Base-by-base conservation (phyloP, 768 basidiomycete genomes). In the Macrolepiota albuminosa region DNA sequence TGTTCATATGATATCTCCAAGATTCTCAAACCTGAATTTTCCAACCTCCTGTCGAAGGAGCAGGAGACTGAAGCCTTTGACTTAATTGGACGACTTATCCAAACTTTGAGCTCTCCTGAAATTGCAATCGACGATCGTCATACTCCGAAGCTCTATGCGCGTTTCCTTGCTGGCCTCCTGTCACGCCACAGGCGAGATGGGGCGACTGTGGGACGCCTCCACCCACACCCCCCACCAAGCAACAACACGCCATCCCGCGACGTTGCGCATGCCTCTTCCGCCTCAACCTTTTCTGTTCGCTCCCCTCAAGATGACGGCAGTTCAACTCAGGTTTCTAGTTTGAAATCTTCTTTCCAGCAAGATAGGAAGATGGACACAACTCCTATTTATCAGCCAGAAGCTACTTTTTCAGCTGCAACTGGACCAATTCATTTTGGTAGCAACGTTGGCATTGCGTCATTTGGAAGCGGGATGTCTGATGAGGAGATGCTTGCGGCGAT, bases 81-180 rank as follows among this genome's bases (percentile, higher is more conserved):
- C 59, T 75, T 85, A 63, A 90, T 93, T 57, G 80, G 85, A 42
- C 81, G 82, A 10, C 78, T 93, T 24, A 91, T 93, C 64, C 83
- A 87, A 61, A 87, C 84, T 0, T 72, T 92, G 56, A 85, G 83
- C 70, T 85, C 84, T 6, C 81, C 85, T 13, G 86, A 86, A 58
- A 84, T 91, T 52, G 87, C 90, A 16, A 89, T 92, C 53, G 91
- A 93, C 65, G 88, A 89, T 64, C 81, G 87, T 14, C 91, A 93
- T 67, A 90, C 89, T 0, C 91, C 89, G 2, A 87, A 84, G 63
- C 76, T 92, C 37, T 91, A 92, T 65, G 88, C 91, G 13, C 84
- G 89, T 14, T 93, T 93, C 78, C 79, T 93, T 7, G 84, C 86
- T 0, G 79, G 85, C n/a, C 75, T 92, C 31, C 75, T 93, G 21